phyloP scores from a whole-genome alignment of 2,329 filamentous ascomycete species.

The Biscogniauxia marginata region DNA sequence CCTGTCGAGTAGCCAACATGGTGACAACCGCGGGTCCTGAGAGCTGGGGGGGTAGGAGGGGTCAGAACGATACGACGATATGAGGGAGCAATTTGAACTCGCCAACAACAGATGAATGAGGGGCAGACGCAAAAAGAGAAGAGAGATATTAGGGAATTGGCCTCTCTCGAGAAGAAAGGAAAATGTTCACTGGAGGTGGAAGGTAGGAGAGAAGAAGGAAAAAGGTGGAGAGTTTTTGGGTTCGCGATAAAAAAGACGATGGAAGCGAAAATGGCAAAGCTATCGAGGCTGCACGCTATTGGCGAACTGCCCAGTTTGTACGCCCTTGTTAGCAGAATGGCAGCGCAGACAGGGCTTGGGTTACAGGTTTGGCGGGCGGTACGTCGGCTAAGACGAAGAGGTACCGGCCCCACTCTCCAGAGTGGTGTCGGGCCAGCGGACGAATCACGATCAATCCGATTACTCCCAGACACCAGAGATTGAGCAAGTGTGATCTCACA shows the following conservation, averaged over 20 bases:
- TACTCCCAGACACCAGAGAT: constrained; percentile 21
- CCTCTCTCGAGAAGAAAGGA: constrained; percentile 13
- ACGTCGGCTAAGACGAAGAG: constrained; percentile 28
- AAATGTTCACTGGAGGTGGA: constrained; percentile 4
- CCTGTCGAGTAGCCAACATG: constrained; percentile 72
- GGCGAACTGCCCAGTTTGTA: constrained; percentile 11
- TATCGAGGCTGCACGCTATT: constrained; percentile 8
- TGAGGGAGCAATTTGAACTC: constrained; percentile 34
- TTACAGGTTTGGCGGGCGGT: constrained; percentile 12
- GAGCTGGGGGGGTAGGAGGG: constrained; percentile 21
- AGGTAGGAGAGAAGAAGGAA: constrained; percentile 24
- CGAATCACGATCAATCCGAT: constrained; percentile 33
- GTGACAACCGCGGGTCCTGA: constrained; percentile 38
- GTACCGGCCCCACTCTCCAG: constrained; percentile 17
- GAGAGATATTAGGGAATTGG: constrained; percentile 25
- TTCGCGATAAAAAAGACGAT: constrained; percentile 33
- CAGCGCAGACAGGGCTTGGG: background rate
- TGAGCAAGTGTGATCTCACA: constrained; percentile 28
- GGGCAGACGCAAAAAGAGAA: constrained; percentile 26
- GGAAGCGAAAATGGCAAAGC: constrained; percentile 22
- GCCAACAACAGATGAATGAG: constrained; percentile 25
- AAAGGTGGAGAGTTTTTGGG: constrained; percentile 38
- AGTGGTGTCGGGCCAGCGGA: constrained; percentile 29
- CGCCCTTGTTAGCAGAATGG: constrained; percentile 15
- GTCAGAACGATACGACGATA: constrained; percentile 10